phyloP scores from a whole-genome alignment of 345 rosid genomes.

The Reutealis trisperma region DNA sequence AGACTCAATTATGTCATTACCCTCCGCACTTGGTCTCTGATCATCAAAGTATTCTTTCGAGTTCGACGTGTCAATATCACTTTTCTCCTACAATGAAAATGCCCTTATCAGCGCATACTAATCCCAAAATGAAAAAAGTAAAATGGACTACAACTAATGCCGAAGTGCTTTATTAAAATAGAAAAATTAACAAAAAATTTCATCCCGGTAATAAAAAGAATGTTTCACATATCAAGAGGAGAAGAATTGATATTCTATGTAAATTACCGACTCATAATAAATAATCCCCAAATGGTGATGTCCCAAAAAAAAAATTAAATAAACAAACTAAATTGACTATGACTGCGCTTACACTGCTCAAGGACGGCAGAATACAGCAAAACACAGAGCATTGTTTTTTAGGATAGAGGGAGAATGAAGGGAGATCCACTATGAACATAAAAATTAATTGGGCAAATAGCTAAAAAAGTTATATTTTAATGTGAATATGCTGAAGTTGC shows the following conservation, averaged over 20 bases:
- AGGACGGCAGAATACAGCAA: not conserved
- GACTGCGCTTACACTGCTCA: not conserved
- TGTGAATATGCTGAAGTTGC: not conserved
- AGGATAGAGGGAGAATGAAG: not conserved
- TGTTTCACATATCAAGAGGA: not conserved
- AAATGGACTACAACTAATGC: not conserved
- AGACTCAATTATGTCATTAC: slow-evolving; percentile 59
- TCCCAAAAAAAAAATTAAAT: not conserved
- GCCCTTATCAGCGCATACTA: not conserved
- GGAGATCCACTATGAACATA: not conserved
- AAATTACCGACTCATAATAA: not conserved
- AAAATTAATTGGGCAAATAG: not conserved
- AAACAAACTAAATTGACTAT: not conserved
- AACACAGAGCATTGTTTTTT: not conserved
- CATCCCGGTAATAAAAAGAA: not conserved
- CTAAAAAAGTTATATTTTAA: not conserved
- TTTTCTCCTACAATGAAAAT: slow-evolving; percentile 41
- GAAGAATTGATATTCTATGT: not conserved
- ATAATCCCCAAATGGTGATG: not conserved
- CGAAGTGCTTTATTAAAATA: not conserved
- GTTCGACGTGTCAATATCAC: slow-evolving; percentile 46
- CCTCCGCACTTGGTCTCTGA: slow-evolving; percentile 39
- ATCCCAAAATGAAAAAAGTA: not conserved
- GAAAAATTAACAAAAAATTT: too few species aligned
- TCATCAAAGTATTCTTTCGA: slow-evolving; percentile 29